Evolutionary conservation across 805 yeast species (phyloP), one percentile per base, ranked within the genome.

Genomic region (Candida railenensis): DNA sequence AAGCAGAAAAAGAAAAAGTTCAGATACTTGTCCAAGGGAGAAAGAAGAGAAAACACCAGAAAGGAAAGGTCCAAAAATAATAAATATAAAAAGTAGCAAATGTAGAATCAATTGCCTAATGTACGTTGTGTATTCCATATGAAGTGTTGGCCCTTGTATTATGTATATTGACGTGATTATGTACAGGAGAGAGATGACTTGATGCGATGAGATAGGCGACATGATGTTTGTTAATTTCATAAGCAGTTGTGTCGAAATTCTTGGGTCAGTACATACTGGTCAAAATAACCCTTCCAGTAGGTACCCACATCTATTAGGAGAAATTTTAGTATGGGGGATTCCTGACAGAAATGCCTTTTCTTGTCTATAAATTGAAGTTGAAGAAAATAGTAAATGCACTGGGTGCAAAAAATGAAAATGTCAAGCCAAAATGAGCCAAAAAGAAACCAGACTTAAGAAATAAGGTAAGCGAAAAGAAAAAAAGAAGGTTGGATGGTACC

Each of bases 11-110:
- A 63, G 50, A 79, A 75, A 67, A 91, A 91, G 76, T 90, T 90
- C 60, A 81, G 97, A 67, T 92, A 91, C 57, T 75, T 91, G 63
- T 80, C 94, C 42, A 89, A 89, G 64, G 68, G 74, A 22, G 97
- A 90, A 67, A 80, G 98, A 66, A 82, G 71, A 48, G 74, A 66
- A 20, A 71, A 70, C 47, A 59, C 61, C 43, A 57, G 70, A 41
- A 73, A 71, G 55, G 70, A 63, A 43, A 66, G 59, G 53, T 34
- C 52, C 42, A 65, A 65, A 32, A 41, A 21, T 30, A 18, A 18
- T 21, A 36, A 36, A 14, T 36, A 36, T 16, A 36, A 36, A 19
- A 36, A 36, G 19, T 36, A 36, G 30, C 30, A 7, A 25, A 25
- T 7, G 30, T 11, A 7, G 39, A 36, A 16, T 20, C 39, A 5